Evolutionary conservation across 2,329 filamentous ascomycete genomes (phyloP).

Genomic region (Fusarium newnesense): DNA sequence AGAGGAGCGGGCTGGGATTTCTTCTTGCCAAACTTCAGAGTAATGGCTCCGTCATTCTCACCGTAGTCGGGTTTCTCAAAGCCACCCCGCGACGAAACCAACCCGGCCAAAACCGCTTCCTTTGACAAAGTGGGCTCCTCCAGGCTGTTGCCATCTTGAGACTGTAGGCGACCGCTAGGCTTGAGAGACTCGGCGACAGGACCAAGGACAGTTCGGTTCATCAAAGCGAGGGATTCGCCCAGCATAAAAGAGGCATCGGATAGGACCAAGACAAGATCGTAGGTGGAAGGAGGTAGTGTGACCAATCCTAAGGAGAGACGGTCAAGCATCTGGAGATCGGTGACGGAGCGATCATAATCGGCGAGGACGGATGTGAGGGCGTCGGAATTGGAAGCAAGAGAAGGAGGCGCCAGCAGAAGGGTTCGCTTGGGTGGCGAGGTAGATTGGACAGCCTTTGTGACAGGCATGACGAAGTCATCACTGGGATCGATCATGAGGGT

Average conservation of each 20-base stretch:
- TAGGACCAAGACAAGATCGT: constrained; percentile 86
- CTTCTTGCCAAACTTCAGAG: constrained; percentile 56
- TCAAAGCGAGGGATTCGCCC: constrained; percentile 71
- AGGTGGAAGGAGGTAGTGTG: constrained; percentile 77
- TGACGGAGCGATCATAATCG: constrained; percentile 77
- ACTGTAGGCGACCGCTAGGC: constrained; percentile 72
- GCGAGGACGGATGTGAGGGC: constrained; percentile 77
- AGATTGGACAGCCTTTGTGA: constrained; percentile 36
- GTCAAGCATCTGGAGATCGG: constrained; percentile 98
- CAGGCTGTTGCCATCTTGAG: constrained; percentile 75
- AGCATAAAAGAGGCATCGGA: constrained; percentile 77
- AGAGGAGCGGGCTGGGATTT: constrained; percentile 39
- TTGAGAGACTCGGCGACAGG: constrained; percentile 77
- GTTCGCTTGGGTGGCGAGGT: constrained; percentile 62
- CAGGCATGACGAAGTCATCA: constrained; percentile 59
- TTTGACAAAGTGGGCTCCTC: constrained; percentile 53
- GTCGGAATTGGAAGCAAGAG: constrained; percentile 85
- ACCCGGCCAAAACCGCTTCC: constrained; percentile 86
- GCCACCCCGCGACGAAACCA: constrained; percentile 71
- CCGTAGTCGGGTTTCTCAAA: constrained; percentile 79
- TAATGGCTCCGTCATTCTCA: constrained; percentile 67
- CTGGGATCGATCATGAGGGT: constrained; percentile 65
- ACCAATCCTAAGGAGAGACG: constrained; percentile 86
- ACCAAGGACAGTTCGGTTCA: constrained; percentile 74
- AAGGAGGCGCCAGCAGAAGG: constrained; percentile 89